These are phyloP conservation scores for Trichoderma semiorbis DNA, from an alignment of 2,329 filamentous ascomycete genomes.

Conservation along the genomic window DNA sequence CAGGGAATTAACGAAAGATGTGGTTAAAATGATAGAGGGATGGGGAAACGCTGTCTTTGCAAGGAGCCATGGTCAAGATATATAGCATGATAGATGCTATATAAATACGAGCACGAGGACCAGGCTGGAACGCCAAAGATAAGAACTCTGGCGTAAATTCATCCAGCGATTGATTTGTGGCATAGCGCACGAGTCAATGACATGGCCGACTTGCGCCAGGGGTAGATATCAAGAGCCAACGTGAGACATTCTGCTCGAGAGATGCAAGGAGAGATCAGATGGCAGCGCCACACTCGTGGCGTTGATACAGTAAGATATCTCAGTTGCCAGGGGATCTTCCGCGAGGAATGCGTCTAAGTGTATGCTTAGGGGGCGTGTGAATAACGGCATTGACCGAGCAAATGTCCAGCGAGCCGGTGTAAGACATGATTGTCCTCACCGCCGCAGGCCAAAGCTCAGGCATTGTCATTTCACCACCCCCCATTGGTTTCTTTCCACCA, in stretches of 20 bases:
- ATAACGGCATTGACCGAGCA: neutral
- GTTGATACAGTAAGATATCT: constrained; percentile 7
- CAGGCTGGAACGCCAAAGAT: neutral
- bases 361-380: neutral
- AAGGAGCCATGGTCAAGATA: neutral
- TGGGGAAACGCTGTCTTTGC: neutral
- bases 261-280: constrained; percentile 14
- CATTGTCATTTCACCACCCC: constrained; percentile 1
- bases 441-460: constrained; percentile 9
- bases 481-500: neutral
- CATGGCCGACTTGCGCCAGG: neutral
- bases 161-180: neutral
- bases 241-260: constrained; percentile 5
- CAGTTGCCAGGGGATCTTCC: constrained; percentile 1
- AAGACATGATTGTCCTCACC: constrained; percentile 14
- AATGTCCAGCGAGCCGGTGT: neutral
- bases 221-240: neutral
- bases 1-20: neutral
- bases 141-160: neutral
- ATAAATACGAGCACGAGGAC: neutral
- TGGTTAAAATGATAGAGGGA: neutral
- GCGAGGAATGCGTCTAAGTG: constrained; percentile 2
- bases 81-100: neutral
- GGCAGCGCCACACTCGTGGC: constrained; percentile 18
- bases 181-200: constrained; percentile 14